These are phyloP conservation scores for Isatis lusitanica DNA, from an alignment of 441 rosid species.

Conservation along the genomic window DNA sequence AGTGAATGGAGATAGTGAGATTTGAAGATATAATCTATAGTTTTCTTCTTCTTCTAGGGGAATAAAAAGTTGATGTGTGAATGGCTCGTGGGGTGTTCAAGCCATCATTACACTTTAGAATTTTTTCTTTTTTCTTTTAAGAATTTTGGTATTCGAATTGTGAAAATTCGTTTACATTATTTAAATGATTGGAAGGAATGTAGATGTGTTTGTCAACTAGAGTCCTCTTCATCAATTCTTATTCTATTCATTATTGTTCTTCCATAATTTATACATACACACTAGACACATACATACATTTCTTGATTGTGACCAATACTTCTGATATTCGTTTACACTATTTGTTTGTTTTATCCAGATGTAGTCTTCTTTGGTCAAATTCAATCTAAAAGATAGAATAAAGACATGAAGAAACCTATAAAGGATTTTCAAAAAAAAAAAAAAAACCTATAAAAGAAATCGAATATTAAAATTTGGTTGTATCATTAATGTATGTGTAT, in stretches of 20 bases:
- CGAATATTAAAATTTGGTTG: background rate
- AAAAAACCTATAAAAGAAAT: background rate
- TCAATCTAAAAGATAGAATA: background rate
- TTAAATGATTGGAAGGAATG: conserved; percentile 32
- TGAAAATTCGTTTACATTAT: conserved; percentile 22
- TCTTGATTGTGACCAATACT: conserved; percentile 3
- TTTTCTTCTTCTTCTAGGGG: conserved; percentile 24
- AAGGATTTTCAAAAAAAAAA: too few relatives aligned
- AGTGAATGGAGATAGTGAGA: conserved; percentile 20
- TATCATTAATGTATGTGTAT: background rate
- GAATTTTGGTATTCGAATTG: background rate
- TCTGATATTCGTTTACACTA: background rate
- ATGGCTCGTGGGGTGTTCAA: conserved; percentile 57
- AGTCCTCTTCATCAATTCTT: conserved; percentile 35
- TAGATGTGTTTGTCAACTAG: conserved; percentile 37
- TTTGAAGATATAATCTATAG: conserved; percentile 30
- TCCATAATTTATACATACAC: conserved; percentile 9
- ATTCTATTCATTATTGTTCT: conserved; percentile 23
- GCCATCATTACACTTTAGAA: conserved; percentile 37
- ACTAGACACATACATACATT: background rate
- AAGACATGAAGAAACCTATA: background rate
- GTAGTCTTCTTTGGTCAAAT: background rate
- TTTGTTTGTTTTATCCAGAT: background rate
- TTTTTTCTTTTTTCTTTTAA: background rate
- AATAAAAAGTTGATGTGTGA: conserved; percentile 28